A percentile compares a stretch with the other conserved stretches of the same genome.
These are phyloP conservation scores for Puccinia sorghi DNA, from an alignment of 1,284 basidiomycete genomes.

Conservation along the genomic window DNA sequence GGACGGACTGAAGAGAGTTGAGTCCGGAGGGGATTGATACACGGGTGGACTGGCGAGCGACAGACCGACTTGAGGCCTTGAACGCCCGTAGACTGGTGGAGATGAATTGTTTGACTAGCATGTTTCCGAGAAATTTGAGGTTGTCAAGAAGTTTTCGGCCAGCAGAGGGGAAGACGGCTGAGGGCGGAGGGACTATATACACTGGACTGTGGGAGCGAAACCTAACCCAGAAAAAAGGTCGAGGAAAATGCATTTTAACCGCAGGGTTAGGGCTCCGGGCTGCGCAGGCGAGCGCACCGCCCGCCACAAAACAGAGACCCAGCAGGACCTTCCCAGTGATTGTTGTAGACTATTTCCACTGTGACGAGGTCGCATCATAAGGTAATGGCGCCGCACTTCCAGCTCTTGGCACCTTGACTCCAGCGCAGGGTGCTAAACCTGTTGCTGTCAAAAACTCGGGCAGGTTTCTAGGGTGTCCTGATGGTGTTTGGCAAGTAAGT, in stretches of 20 bases:
- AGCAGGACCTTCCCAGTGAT: too few relatives aligned
- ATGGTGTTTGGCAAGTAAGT: too few relatives aligned
- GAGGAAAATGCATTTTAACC: too few relatives aligned
- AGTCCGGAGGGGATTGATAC: neutral
- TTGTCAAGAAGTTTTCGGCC: neutral
- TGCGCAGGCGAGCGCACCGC: neutral
- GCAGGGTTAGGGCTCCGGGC: neutral
- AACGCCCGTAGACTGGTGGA: constrained; percentile 8
- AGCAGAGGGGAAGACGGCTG: neutral
- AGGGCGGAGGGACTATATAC: neutral
- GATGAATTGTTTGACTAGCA: constrained; percentile 22
- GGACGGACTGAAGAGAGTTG: neutral
- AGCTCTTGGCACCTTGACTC: too few relatives aligned
- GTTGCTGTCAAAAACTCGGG: too few relatives aligned
- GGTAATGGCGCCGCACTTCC: too few relatives aligned
- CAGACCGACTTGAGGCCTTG: neutral
- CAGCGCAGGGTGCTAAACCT: too few relatives aligned
- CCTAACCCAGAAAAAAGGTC: neutral
- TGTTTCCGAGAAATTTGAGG: neutral
- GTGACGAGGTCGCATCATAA: too few relatives aligned
- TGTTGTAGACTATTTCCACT: too few relatives aligned
- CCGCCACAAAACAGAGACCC: too few relatives aligned
- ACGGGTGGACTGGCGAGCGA: neutral
- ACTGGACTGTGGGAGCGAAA: neutral
- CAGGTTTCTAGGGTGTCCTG: too few relatives aligned